Evolutionary conservation across 768 basidiomycete genomes (phyloP).

Genomic region (Suillus alpinus): DNA sequence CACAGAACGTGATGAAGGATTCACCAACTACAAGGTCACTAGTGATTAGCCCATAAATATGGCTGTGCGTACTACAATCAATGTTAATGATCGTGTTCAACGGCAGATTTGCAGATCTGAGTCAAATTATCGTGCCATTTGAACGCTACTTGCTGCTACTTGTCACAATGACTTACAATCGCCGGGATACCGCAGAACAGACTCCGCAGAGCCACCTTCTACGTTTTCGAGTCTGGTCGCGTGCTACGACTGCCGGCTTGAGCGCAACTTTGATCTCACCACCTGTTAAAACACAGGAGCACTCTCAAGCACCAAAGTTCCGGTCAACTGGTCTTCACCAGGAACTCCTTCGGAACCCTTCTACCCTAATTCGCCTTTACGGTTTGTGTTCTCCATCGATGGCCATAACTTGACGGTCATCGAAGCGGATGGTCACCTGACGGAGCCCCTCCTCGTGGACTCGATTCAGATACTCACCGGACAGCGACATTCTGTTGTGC

Average conservation of each 20-base stretch:
- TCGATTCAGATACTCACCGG: conserved; percentile 35
- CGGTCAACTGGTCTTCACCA: conserved; percentile 64
- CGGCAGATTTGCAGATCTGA: too few species aligned
- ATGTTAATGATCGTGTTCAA: too few species aligned
- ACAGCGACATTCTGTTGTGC: conserved; percentile 29
- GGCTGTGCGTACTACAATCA: too few species aligned
- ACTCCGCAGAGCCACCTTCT: conserved; percentile 40
- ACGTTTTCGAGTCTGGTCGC: conserved; percentile 55
- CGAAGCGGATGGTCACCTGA: conserved; percentile 37
- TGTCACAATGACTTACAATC: too few species aligned
- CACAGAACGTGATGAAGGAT: too few species aligned
- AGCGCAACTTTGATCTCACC: conserved; percentile 45
- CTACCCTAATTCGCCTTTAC: conserved; percentile 50
- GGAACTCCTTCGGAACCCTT: conserved; percentile 63
- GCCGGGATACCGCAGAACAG: conserved; percentile 51
- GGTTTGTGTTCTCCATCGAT: conserved; percentile 40
- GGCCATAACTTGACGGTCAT: conserved; percentile 40
- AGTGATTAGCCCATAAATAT: too few species aligned
- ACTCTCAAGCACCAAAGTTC: conserved; percentile 59
- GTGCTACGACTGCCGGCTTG: conserved; percentile 46
- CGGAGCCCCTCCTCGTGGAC: conserved; percentile 35
- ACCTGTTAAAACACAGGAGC: conserved; percentile 29
- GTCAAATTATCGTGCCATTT: too few species aligned
- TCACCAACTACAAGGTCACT: too few species aligned
- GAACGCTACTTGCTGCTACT: too few species aligned